These are phyloP conservation scores for Spatholobus suberectus DNA, from an alignment of 306 rosid genomes.

Conservation along the genomic window DNA sequence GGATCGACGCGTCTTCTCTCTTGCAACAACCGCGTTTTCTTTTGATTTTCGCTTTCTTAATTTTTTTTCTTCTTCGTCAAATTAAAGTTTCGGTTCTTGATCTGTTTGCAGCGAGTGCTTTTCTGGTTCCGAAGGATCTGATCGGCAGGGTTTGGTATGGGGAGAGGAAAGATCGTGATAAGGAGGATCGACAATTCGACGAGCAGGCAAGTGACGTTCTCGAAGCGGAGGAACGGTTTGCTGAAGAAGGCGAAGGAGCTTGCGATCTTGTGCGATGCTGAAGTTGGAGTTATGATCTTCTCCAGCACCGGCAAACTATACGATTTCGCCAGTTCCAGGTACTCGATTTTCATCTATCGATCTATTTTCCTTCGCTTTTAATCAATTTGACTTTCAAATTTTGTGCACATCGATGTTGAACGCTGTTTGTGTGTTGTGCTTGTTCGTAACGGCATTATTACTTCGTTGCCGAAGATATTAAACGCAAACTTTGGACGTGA, in stretches of 20 bases:
- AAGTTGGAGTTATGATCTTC: slow-evolving; percentile 88
- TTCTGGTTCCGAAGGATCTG: slow-evolving; percentile 3
- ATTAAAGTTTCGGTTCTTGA: slow-evolving; percentile 8
- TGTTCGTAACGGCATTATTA: neutral
- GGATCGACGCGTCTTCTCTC: slow-evolving; percentile 13
- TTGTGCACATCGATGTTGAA: slow-evolving; percentile 23
- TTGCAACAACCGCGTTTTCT: neutral
- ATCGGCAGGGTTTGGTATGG: slow-evolving; percentile 63
- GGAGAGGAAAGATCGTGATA: slow-evolving; percentile 96
- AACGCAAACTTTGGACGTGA: neutral
- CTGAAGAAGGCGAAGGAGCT: slow-evolving; percentile 95
- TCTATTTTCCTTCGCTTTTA: neutral
- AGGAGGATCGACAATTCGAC: slow-evolving; percentile 96
- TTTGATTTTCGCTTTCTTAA: neutral
- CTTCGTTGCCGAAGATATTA: neutral
- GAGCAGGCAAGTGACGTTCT: slow-evolving; percentile 90
- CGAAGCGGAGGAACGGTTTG: slow-evolving; percentile 85
- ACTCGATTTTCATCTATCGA: slow-evolving; percentile 18
- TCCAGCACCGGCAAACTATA: slow-evolving; percentile 92
- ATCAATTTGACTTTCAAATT: neutral
- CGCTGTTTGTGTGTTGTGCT: neutral
- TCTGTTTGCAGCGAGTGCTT: slow-evolving; percentile 37
- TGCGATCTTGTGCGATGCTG: slow-evolving; percentile 91
- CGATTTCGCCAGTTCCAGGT: slow-evolving; percentile 88
- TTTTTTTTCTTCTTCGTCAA: neutral